These are phyloP conservation scores for Rhizoclosmatium hyalinum DNA, from an alignment of 371 early-diverging fungal genomes.

Conservation along the genomic window DNA sequence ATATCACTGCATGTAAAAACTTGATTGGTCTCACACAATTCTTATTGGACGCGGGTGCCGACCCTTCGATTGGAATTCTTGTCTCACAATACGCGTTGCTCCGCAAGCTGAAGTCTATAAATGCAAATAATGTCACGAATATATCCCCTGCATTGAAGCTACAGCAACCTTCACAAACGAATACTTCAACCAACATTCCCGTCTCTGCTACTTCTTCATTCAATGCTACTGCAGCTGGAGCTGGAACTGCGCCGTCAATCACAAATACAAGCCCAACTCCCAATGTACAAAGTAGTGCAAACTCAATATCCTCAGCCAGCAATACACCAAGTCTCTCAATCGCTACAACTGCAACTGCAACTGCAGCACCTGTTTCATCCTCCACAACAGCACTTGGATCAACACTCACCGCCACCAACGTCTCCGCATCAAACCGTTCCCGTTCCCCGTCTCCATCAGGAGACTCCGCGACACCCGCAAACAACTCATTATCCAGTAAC, in stretches of 20 bases:
- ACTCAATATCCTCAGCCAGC: neutral
- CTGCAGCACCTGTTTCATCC: neutral
- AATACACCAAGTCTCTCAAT: neutral
- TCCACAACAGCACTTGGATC: neutral
- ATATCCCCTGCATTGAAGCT: neutral
- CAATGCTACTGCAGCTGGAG: neutral
- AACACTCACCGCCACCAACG: neutral
- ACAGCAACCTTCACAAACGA: neutral
- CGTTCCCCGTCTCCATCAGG: neutral
- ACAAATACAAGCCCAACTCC: neutral
- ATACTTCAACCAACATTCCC: neutral
- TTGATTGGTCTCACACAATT: conserved; percentile 60
- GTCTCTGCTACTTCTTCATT: conserved; percentile 1
- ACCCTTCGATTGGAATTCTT: conserved; percentile 43
- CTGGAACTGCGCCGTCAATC: neutral
- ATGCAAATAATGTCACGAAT: neutral
- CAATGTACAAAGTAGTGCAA: neutral
- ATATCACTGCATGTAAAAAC: conserved; percentile 71
- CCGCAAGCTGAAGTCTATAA: conserved; percentile 38
- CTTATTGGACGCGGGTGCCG: conserved; percentile 68
- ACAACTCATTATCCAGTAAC: neutral
- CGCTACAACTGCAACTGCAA: neutral
- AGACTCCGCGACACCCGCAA: neutral
- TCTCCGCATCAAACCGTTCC: neutral
- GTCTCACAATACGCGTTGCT: conserved; percentile 47